Percentiles rank a stretch among this genome's conserved stretches.
Evolutionary conservation across 2,329 filamentous ascomycete genomes (phyloP).

Genomic region (Rachicladosporium sp.): DNA sequence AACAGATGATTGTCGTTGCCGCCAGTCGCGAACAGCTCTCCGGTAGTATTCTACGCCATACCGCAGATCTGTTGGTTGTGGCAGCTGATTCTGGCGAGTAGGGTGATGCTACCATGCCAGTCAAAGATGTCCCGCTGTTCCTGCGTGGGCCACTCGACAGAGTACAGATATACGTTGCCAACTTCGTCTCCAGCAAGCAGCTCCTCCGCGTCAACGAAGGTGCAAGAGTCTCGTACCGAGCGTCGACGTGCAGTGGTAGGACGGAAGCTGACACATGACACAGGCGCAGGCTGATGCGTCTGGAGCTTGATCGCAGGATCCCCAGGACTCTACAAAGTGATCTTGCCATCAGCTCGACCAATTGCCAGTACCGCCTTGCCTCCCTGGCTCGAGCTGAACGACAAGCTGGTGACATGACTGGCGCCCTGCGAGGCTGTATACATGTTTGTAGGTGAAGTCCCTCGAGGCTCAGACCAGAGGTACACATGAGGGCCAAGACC

Average conservation of each 20-base stretch:
- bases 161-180: conserved; percentile 77
- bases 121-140: conserved; percentile 52
- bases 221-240: conserved; percentile 37
- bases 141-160: conserved; percentile 63
- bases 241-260: conserved; percentile 44
- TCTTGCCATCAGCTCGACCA: conserved; percentile 62
- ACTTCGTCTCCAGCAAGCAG: conserved; percentile 74
- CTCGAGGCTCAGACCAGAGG: conserved; percentile 69
- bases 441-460: conserved; percentile 17
- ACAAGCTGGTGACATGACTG: conserved; percentile 64
- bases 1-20: conserved; percentile 87
- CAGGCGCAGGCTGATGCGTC: conserved; percentile 54
- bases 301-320: conserved; percentile 63
- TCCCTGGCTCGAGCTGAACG: conserved; percentile 73
- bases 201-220: conserved; percentile 60
- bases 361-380: conserved; percentile 71
- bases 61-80: conserved; percentile 89
- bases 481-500: conserved; percentile 71
- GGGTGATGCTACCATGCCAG: conserved; percentile 66
- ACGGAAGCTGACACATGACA: conserved; percentile 74
- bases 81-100: conserved; percentile 63
- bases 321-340: conserved; percentile 67
- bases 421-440: conserved; percentile 8
- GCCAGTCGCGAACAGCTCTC: conserved; percentile 68
- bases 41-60: conserved; percentile 72